Conservation (phyloP, 257 asterid genomes). For the Lavandula angustifolia region DNA sequence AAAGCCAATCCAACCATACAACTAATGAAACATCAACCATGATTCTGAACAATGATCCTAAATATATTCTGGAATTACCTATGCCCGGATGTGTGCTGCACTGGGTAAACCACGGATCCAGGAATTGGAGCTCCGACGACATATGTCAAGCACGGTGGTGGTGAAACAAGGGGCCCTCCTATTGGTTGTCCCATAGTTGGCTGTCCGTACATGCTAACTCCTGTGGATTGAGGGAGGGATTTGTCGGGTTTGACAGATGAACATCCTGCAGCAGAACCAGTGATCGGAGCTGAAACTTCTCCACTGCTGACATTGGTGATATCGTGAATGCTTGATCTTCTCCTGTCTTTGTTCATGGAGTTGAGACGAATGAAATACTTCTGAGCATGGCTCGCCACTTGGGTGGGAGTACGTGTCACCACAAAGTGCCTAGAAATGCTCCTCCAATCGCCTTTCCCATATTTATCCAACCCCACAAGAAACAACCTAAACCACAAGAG, state of each 20-base stretch:
- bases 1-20: too few species aligned
- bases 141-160: constrained; percentile 50
- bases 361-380: constrained; percentile 84
- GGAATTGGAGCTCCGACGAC: background rate
- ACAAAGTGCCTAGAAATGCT: constrained; percentile 87
- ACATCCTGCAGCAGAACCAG: constrained; percentile 32
- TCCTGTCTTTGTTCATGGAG: constrained; percentile 88
- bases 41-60: too few species aligned
- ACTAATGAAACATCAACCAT: too few species aligned
- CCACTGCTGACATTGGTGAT: constrained; percentile 71
- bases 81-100: too few species aligned
- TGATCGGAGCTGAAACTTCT: constrained; percentile 59
- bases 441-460: constrained; percentile 94
- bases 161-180: constrained; percentile 65
- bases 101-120: constrained; percentile 26
- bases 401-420: constrained; percentile 90
- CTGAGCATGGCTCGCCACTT: constrained; percentile 98
- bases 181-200: constrained; percentile 70
- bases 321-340: constrained; percentile 91
- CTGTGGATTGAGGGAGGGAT: background rate
- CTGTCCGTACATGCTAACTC: background rate
- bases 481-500: constrained; percentile 55
- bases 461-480: constrained; percentile 85
- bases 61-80: too few species aligned
- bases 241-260: constrained; percentile 53